These are phyloP conservation scores for Coprinopsis sp. DNA, from an alignment of 768 basidiomycete genomes.

Conservation along the genomic window DNA sequence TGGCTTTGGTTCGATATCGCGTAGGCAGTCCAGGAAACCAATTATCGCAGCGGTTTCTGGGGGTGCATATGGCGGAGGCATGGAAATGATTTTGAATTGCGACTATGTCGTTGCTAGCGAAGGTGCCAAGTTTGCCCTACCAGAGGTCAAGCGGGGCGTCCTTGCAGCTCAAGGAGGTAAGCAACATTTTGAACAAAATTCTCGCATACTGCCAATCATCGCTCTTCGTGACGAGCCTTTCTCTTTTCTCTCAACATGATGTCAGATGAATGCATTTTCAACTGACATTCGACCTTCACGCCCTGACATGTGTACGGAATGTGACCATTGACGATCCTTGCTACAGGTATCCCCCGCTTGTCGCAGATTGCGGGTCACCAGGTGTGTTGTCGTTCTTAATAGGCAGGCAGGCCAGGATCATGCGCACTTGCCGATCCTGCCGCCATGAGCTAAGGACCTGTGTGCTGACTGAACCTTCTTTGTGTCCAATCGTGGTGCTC, in stretches of 20 bases:
- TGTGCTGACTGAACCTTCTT: background rate
- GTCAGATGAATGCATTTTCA: background rate
- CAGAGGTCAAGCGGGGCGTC: conserved; percentile 77
- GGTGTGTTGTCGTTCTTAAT: conserved; percentile 33
- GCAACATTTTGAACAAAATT: background rate
- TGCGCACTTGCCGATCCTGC: conserved; percentile 1
- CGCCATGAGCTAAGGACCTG: conserved; percentile 3
- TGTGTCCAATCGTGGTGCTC: too few species aligned
- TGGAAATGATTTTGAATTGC: conserved; percentile 69
- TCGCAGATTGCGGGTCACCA: conserved; percentile 68
- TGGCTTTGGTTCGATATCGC: conserved; percentile 73
- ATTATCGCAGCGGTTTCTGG: conserved; percentile 80
- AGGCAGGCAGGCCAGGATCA: conserved; percentile 2
- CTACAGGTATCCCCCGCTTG: conserved; percentile 63
- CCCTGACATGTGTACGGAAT: conserved; percentile 1
- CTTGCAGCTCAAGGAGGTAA: conserved; percentile 55
- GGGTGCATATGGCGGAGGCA: conserved; percentile 63
- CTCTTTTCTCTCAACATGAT: background rate
- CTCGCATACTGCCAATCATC: background rate
- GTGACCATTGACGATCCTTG: conserved; percentile 4
- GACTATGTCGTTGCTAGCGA: conserved; percentile 69
- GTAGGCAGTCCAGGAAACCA: conserved; percentile 63
- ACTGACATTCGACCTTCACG: too few species aligned
- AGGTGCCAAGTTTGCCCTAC: conserved; percentile 66
- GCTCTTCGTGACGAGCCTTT: too few species aligned